Conservation (phyloP, 1,284 basidiomycete species). For the Xanthoconium separans region DNA sequence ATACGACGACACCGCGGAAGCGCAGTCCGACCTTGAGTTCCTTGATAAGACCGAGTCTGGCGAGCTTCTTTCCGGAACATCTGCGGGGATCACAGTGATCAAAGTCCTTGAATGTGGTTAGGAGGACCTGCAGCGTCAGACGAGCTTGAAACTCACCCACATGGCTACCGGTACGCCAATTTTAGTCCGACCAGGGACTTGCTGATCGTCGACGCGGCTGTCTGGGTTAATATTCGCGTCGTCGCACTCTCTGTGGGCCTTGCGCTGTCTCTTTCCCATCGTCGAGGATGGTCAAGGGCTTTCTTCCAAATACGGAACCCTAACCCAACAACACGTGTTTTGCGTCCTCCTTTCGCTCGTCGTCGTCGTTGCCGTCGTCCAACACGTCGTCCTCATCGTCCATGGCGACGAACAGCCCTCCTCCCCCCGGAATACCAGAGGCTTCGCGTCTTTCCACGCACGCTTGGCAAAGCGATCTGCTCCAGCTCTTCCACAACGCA, state of each 20-base stretch:
- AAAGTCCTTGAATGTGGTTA: conserved; percentile 68
- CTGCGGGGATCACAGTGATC: conserved; percentile 95
- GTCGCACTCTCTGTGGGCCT: not conserved
- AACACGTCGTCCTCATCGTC: conserved; percentile 21
- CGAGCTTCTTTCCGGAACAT: conserved; percentile 94
- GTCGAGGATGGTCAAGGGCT: not conserved
- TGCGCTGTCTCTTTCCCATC: conserved; percentile 11
- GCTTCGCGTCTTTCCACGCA: conserved; percentile 62
- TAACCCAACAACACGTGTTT: conserved; percentile 33
- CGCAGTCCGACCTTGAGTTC: conserved; percentile 83
- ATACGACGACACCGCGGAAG: conserved; percentile 91
- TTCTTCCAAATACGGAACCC: conserved; percentile 16
- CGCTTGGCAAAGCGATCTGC: conserved; percentile 77
- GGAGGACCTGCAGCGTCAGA: not conserved
- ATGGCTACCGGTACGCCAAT: conserved; percentile 77
- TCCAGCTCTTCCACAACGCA: conserved; percentile 72
- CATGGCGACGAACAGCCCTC: conserved; percentile 33
- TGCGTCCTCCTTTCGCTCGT: conserved; percentile 3
- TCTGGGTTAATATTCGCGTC: not conserved
- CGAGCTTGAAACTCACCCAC: conserved; percentile 63
- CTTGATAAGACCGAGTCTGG: conserved; percentile 82
- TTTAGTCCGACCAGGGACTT: not conserved
- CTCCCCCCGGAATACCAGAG: conserved; percentile 57
- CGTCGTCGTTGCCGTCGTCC: conserved; percentile 4
- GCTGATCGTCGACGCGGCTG: not conserved